Percentiles rank a stretch among this genome's conserved stretches.
Evolutionary conservation across 768 basidiomycete genomes (phyloP).

Genomic region (Russula foetens): DNA sequence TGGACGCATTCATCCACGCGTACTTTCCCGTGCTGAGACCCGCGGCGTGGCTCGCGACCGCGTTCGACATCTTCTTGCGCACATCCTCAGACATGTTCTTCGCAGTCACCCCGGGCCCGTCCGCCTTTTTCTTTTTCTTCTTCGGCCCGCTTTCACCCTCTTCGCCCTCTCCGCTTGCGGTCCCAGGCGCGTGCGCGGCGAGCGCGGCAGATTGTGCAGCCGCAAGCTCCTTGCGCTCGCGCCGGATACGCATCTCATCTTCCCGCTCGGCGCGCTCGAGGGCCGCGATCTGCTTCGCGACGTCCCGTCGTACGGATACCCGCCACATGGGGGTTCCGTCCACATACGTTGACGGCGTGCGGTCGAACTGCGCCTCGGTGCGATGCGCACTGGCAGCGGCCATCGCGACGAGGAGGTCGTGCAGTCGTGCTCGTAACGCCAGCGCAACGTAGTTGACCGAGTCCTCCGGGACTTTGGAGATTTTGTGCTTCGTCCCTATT

Average conservation of each 20-base stretch:
- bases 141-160: slow-evolving; percentile 49
- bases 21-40: slow-evolving; percentile 71
- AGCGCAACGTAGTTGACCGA: slow-evolving; percentile 71
- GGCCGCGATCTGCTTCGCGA: slow-evolving; percentile 66
- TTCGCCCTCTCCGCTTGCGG: slow-evolving; percentile 41
- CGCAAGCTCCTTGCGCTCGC: slow-evolving; percentile 71
- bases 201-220: slow-evolving; percentile 67
- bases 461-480: slow-evolving; percentile 62
- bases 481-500: slow-evolving; percentile 59
- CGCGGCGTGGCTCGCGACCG: slow-evolving; percentile 83
- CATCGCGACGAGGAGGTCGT: slow-evolving; percentile 61
- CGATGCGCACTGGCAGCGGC: slow-evolving; percentile 61
- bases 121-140: slow-evolving; percentile 77
- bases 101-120: slow-evolving; percentile 76
- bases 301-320: slow-evolving; percentile 65
- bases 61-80: slow-evolving; percentile 86
- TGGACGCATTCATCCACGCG: slow-evolving; percentile 79
- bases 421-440: slow-evolving; percentile 66
- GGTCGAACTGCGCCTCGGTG: slow-evolving; percentile 60
- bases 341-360: slow-evolving; percentile 55
- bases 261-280: slow-evolving; percentile 77
- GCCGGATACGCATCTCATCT: slow-evolving; percentile 66
- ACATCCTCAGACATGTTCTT: slow-evolving; percentile 89
- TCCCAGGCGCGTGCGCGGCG: slow-evolving; percentile 48
- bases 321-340: slow-evolving; percentile 78